Conservation (phyloP, 2,329 filamentous ascomycete genomes). For the Dryadomyces quercivorus region DNA sequence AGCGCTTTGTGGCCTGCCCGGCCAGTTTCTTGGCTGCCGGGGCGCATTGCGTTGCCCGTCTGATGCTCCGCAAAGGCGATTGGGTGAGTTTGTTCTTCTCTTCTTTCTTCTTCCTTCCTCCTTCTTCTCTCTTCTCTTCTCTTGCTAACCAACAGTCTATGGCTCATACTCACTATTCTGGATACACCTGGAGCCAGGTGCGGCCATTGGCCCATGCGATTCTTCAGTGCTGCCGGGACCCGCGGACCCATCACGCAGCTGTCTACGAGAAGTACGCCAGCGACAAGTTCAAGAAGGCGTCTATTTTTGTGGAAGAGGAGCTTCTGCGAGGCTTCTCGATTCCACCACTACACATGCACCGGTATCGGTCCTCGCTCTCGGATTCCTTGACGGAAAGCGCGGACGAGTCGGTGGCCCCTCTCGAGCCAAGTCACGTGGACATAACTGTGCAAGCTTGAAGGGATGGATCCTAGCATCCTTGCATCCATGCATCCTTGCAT, state of each 20-base stretch:
- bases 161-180: slow-evolving; percentile 82
- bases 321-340: slow-evolving; percentile 49
- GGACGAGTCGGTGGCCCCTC: not conserved
- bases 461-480: no score
- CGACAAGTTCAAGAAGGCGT: slow-evolving; percentile 75
- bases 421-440: not conserved
- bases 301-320: slow-evolving; percentile 66
- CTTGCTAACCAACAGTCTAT: slow-evolving; percentile 43
- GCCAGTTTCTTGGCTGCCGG: slow-evolving; percentile 86
- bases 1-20: slow-evolving; percentile 84
- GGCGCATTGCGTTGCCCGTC: slow-evolving; percentile 79
- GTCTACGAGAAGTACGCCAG: slow-evolving; percentile 90
- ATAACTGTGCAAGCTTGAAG: slow-evolving; percentile 1
- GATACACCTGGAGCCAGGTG: slow-evolving; percentile 80
- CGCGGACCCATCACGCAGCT: slow-evolving; percentile 68
- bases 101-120: not conserved
- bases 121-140: not conserved
- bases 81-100: slow-evolving; percentile 50
- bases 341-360: slow-evolving; percentile 14
- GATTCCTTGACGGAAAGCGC: slow-evolving; percentile 1
- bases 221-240: slow-evolving; percentile 75
- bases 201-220: slow-evolving; percentile 66
- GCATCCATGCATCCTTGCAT: not conserved
- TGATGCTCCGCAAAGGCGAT: slow-evolving; percentile 81
- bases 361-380: slow-evolving; percentile 2